Percentiles rank a stretch among this genome's conserved stretches.
phyloP scores from a whole-genome alignment of 2,329 filamentous ascomycete species.

The Nigrograna mackinnonii region DNA sequence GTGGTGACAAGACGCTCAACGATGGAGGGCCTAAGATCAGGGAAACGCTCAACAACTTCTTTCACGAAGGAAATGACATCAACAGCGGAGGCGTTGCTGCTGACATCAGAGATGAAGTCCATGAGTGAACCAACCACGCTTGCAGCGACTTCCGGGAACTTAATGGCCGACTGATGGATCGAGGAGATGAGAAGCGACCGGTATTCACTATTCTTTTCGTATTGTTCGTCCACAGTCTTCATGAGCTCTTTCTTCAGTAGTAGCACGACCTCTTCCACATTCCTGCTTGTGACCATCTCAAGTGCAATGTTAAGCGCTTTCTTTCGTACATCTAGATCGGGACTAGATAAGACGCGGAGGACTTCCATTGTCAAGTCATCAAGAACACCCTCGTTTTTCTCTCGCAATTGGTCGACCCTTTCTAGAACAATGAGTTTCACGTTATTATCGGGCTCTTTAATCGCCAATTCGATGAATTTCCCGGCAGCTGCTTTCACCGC shows the following conservation, averaged over 20 bases:
- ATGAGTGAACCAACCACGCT: slow-evolving; percentile 96
- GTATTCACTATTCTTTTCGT: slow-evolving; percentile 71
- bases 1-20: slow-evolving; percentile 88
- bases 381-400: slow-evolving; percentile 86
- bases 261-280: slow-evolving; percentile 95
- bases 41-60: slow-evolving; percentile 98
- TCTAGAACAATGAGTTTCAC: slow-evolving; percentile 98
- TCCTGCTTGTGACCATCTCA: slow-evolving; percentile 98
- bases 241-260: slow-evolving; percentile 95
- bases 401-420: slow-evolving; percentile 83
- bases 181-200: slow-evolving; percentile 93
- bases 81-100: slow-evolving; percentile 94
- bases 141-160: slow-evolving; percentile 96
- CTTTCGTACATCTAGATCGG: slow-evolving; percentile 91
- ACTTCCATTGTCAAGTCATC: slow-evolving; percentile 98
- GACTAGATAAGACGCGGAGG: slow-evolving; percentile 88
- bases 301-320: slow-evolving; percentile 89
- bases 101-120: slow-evolving; percentile 99
- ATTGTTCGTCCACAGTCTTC: slow-evolving; percentile 97
- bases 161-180: slow-evolving; percentile 98
- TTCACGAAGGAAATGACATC: slow-evolving; percentile 99
- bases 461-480: slow-evolving; percentile 96
- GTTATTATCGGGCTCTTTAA: slow-evolving; percentile 98
- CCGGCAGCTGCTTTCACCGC: slow-evolving; percentile 94
- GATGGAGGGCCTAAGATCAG: slow-evolving; percentile 82